Conservation (phyloP, 352 stramenopile genomes). For the Pythium volutum region DNA sequence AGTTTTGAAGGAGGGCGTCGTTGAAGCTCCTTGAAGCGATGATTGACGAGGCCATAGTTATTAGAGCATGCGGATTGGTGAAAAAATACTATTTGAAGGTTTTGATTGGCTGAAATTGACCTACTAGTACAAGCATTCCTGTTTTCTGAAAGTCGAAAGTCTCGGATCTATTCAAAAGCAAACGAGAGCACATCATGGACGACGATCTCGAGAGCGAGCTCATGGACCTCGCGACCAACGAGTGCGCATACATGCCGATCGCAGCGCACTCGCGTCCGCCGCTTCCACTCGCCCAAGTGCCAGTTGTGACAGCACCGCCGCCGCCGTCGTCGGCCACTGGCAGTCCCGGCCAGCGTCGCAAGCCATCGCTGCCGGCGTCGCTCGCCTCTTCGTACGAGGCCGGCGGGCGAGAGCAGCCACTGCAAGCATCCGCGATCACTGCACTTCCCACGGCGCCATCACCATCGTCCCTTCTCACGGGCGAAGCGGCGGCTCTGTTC, state of each 20-base stretch:
- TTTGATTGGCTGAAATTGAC: slow-evolving; percentile 11
- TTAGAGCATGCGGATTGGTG: too few relatives aligned
- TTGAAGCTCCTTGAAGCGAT: neutral
- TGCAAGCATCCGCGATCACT: neutral
- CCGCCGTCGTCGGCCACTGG: neutral
- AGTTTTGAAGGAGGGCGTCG: too few relatives aligned
- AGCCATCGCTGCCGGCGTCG: neutral
- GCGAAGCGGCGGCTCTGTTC: neutral
- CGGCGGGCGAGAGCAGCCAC: neutral
- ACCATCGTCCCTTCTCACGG: neutral
- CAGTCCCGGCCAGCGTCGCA: neutral
- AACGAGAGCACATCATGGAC: slow-evolving; percentile 15
- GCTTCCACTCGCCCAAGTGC: neutral
- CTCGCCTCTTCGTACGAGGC: neutral
- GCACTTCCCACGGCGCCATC: neutral
- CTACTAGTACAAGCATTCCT: neutral
- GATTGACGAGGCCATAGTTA: too few relatives aligned
- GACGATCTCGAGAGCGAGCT: slow-evolving; percentile 58
- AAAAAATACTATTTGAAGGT: neutral
- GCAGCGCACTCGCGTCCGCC: slow-evolving; percentile 15
- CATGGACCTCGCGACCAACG: slow-evolving; percentile 62
- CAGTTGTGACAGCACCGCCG: neutral
- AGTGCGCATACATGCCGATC: slow-evolving; percentile 50
- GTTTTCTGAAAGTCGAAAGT: neutral
- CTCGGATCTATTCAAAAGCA: neutral